Evolutionary conservation across 2,329 filamentous ascomycete genomes (phyloP), one percentile per base, ranked within the genome.

Genomic region (Ophiostoma sp.): DNA sequence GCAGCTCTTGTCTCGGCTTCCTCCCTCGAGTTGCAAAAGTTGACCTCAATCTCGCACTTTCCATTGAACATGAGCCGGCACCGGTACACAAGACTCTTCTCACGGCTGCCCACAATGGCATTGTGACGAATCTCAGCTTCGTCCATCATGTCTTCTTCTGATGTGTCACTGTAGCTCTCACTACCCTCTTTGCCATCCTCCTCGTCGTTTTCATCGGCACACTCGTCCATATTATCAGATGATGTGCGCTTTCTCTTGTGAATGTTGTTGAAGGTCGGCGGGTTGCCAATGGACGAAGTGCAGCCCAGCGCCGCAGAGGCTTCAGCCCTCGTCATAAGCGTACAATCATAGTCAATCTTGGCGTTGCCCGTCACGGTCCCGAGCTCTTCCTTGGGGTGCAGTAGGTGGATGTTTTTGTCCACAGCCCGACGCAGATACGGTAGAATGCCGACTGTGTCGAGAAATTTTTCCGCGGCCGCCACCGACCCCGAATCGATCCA

Each of bases 401-500:
- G 78, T 7, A 86, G 78, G n/a, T 91, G 85, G 2, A 95, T 85
- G 0, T 81, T 78, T 2, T 87, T 87, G 0, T 84, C 82, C 11
- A 97, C 77, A 12, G 94, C 83, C 2, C 90, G 85, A 0, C 87
- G 82, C 73, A 97, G 80, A 76, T 89, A 89, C 0, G 82, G 79
- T 52, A 94, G 76, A 4, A 98, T 84, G 0, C 93, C 93, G 3
- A 94, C 82, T 0, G 84, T 82, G 61, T 88, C 85, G 0, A 93
- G 80, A 50, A 98, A 85, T 0, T 71, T 78, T 69, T 86, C 83
- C 77, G 93, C 97, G 0, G 79, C 80, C 0, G 83, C 83, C 17
- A 93, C 79, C 0, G 87, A 85, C 0, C 92, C 92, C 0, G 86
- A 92, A 80, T 98, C 96, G 25, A 97, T 84, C 85, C 92, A 98